Evolutionary conservation across 2,329 filamentous ascomycete genomes (phyloP).

Genomic region (Alternaria conjuncta): DNA sequence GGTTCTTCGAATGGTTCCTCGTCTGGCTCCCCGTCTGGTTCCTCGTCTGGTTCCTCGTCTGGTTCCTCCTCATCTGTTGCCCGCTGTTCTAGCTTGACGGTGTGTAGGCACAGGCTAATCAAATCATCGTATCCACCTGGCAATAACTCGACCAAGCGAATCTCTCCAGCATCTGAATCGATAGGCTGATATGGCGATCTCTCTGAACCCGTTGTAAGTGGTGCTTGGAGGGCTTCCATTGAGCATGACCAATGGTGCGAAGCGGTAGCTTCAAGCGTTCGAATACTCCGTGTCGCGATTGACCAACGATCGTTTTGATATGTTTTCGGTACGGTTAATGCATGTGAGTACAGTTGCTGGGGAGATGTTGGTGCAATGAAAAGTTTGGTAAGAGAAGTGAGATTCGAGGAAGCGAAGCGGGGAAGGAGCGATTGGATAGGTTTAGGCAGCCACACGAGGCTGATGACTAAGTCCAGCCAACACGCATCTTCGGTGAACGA

Average conservation of each 20-base stretch:
- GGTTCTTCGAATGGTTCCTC: too few relatives aligned
- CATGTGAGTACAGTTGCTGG: too few relatives aligned
- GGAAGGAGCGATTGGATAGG: not conserved
- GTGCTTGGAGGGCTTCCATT: not conserved
- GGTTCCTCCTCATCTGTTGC: too few relatives aligned
- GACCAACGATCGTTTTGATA: too few relatives aligned
- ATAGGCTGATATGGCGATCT: not conserved
- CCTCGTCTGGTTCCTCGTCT: too few relatives aligned
- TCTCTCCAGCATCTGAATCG: not conserved
- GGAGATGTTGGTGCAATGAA: too few relatives aligned
- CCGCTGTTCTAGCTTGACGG: not conserved
- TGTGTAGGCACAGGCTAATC: accelerated
- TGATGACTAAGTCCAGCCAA: not conserved
- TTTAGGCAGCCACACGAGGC: not conserved
- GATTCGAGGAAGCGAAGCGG: not conserved
- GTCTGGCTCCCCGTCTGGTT: too few relatives aligned
- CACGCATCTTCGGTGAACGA: too few relatives aligned
- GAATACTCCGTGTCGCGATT: too few relatives aligned
- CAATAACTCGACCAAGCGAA: not conserved
- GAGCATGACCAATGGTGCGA: not conserved
- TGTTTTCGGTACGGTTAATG: too few relatives aligned
- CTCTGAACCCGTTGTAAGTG: accelerated
- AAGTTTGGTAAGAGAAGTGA: too few relatives aligned
- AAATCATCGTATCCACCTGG: not conserved
- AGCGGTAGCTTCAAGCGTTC: too few relatives aligned